These are phyloP conservation scores for Globisporangium orthogonon DNA, from an alignment of 352 stramenopile genomes.

Conservation along the genomic window DNA sequence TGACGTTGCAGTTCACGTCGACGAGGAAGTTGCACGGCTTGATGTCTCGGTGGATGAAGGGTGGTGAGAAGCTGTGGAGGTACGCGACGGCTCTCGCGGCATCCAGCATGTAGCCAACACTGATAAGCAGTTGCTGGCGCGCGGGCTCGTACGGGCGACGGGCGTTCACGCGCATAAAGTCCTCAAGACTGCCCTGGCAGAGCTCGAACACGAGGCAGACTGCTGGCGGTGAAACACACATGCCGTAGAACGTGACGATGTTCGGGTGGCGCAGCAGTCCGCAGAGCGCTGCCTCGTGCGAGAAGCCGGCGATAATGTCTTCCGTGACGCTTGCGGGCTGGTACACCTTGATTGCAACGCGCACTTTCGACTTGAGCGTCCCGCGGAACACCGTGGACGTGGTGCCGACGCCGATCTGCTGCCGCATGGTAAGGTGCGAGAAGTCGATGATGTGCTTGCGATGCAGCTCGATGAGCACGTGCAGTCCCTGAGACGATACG, in stretches of 20 bases:
- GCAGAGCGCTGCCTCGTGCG: constrained; percentile 36
- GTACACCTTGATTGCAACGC: constrained; percentile 44
- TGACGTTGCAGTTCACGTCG: constrained; percentile 34
- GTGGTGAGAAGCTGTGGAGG: constrained; percentile 55
- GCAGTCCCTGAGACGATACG: constrained; percentile 29
- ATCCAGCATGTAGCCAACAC: constrained; percentile 54
- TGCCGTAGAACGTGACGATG: constrained; percentile 48
- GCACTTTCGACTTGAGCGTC: constrained; percentile 12
- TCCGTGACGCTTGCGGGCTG: constrained; percentile 22
- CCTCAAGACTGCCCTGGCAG: constrained; percentile 45
- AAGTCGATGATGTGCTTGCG: constrained; percentile 52
- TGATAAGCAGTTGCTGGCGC: constrained; percentile 38
- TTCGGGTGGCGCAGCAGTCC: constrained; percentile 48
- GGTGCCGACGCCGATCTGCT: constrained; percentile 21
- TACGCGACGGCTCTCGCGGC: constrained; percentile 53
- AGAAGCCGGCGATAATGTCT: constrained; percentile 25
- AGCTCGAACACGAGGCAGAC: constrained; percentile 62
- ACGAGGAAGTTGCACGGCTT: constrained; percentile 92
- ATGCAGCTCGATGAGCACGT: constrained; percentile 48
- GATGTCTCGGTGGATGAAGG: constrained; percentile 87
- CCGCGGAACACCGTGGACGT: constrained; percentile 28
- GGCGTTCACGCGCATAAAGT: constrained; percentile 20
- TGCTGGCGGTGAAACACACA: constrained; percentile 52
- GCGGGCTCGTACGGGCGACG: constrained; percentile 7
- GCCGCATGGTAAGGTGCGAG: constrained; percentile 20